These are phyloP conservation scores for Pseudomassariella vexata DNA, from an alignment of 2,329 filamentous ascomycete species.

Conservation along the genomic window DNA sequence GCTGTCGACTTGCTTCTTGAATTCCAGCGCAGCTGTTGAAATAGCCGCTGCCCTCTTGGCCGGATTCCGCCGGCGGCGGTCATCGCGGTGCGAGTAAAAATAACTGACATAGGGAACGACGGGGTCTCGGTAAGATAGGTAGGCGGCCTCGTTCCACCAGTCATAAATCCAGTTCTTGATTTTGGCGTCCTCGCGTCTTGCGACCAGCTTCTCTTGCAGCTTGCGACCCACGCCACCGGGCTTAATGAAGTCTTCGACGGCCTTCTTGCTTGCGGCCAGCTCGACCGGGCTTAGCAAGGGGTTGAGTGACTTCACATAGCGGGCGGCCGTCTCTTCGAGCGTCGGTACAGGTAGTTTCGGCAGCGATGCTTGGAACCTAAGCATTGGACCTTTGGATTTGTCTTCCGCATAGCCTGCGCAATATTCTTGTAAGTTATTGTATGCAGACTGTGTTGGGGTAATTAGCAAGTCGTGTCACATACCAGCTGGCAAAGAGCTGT, in stretches of 20 bases:
- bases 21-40: conserved; percentile 77
- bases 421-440: conserved; percentile 7
- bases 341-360: conserved; percentile 73
- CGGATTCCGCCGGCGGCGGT: conserved; percentile 79
- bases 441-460: too few species aligned
- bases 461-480: too few species aligned
- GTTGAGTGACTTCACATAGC: conserved; percentile 75
- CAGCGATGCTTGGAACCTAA: conserved; percentile 82
- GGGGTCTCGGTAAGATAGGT: conserved; percentile 88
- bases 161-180: conserved; percentile 92
- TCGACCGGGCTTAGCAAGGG: conserved; percentile 66
- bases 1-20: conserved; percentile 85
- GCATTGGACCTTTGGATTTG: conserved; percentile 70
- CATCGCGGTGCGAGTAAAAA: conserved; percentile 98
- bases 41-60: conserved; percentile 91
- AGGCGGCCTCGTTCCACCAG: conserved; percentile 97
- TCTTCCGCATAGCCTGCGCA: conserved; percentile 80
- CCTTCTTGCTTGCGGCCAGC: conserved; percentile 69
- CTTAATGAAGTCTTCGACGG: conserved; percentile 81
- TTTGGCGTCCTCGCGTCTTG: conserved; percentile 71
- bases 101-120: conserved; percentile 98
- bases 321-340: conserved; percentile 73
- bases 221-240: conserved; percentile 78
- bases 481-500: conserved; percentile 52
- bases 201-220: conserved; percentile 83